Evolutionary conservation across 1,284 basidiomycete genomes (phyloP).

Genomic region (Marasmius fiardii): DNA sequence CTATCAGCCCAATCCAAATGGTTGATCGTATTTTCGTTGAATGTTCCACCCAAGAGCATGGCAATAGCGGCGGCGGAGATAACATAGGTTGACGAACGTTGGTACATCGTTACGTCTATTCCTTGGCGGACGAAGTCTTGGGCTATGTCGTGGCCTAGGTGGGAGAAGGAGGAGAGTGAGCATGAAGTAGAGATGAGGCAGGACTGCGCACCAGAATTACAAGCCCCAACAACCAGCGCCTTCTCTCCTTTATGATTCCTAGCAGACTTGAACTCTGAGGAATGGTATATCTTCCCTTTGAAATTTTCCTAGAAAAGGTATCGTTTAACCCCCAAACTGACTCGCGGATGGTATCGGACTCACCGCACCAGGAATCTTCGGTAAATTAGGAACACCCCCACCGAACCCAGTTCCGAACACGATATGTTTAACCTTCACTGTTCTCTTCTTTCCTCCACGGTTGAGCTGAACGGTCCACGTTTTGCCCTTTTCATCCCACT

Average conservation of each 20-base stretch:
- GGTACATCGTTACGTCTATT: conserved; percentile 22
- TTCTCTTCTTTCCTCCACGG: conserved; percentile 33
- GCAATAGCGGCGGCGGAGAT: conserved; percentile 1
- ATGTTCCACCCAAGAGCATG: conserved; percentile 19
- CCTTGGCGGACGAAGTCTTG: conserved; percentile 17
- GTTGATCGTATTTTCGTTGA: not conserved
- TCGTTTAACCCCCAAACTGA: not conserved
- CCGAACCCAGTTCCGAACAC: conserved; percentile 50
- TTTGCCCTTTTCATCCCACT: conserved; percentile 33
- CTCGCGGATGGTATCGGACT: not conserved
- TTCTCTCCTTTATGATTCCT: conserved; percentile 41
- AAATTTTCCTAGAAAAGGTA: conserved; percentile 31
- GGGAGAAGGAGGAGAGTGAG: not conserved
- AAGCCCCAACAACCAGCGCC: conserved; percentile 48
- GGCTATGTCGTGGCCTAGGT: conserved; percentile 17
- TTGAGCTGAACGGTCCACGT: conserved; percentile 44
- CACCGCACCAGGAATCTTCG: conserved; percentile 33
- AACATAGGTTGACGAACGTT: conserved; percentile 44
- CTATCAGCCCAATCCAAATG: conserved; percentile 48
- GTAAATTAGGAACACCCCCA: conserved; percentile 40
- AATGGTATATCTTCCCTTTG: conserved; percentile 44
- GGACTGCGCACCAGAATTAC: conserved; percentile 37
- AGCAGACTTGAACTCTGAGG: conserved; percentile 37
- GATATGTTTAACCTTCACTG: conserved; percentile 43
- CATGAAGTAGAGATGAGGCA: not conserved